Base-by-base conservation (phyloP, 441 rosid species). In the Arabidopsis lyrata region DNA sequence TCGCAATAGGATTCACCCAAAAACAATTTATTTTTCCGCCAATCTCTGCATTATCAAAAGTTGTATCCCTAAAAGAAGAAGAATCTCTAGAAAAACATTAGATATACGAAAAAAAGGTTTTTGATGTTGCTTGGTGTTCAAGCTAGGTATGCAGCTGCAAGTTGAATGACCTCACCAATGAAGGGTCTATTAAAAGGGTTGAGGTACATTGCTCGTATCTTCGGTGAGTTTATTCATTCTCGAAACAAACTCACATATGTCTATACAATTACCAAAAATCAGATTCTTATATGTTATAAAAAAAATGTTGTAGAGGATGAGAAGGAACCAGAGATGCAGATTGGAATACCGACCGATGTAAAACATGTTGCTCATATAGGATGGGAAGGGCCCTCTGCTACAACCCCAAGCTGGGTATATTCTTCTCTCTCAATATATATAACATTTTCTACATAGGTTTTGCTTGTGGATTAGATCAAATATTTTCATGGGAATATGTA, bases 331-430 rank as follows among this genome's bases (percentile, higher is more conserved):
- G 97, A 95, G 69, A 89, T 95, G 80, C 86, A 86, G 76, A 95
- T 95, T 74, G 99, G 99, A 63, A 15, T 8, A 35, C 99, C 99
- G 5, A 95, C 99, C 8, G 99, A 95, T 81, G 99, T 95, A 63
- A 95, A 93, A 85, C 99, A 95, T 76, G 98, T 95, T n/a, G 95
- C 98, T 53, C 99, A 95, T 61, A 93, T 95, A 58, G 99, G 99
- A 80, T 90, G 93, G 93, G 99, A 95, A 69, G 97, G 89, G 5
- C 92, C 92, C 13, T 84, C 97, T 10, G 82, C 81, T 66, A 70
- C 88, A 6, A 77, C 82, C 0, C 99, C 97, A 14, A 88, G 90
- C 84, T 93, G 98, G 97, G 98, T 91, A 90, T 14, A 59, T 52
- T 14, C 9, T 2, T 22, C 42, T 11, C 22, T 56, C 24, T 12